These are phyloP conservation scores for Circinella minor DNA, from an alignment of 371 early-diverging fungal genomes.

Conservation along the genomic window DNA sequence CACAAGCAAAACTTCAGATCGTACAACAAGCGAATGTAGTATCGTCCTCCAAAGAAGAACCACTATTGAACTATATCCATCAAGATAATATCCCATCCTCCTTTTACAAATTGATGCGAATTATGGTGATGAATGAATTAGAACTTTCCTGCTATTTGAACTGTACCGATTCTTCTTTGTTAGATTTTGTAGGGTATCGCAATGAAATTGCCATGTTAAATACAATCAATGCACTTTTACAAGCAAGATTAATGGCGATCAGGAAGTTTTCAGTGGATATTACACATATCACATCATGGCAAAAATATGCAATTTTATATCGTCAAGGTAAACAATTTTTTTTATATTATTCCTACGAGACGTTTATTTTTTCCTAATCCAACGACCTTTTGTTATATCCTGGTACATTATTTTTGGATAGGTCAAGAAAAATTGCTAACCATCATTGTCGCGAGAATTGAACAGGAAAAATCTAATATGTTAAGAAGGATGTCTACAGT, in stretches of 20 bases:
- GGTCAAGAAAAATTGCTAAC: constrained; percentile 37
- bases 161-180: constrained; percentile 19
- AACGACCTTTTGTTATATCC: not conserved
- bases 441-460: constrained; percentile 25
- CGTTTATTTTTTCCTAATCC: not conserved
- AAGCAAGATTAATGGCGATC: constrained; percentile 33
- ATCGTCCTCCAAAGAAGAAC: constrained; percentile 35
- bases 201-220: constrained; percentile 61
- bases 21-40: constrained; percentile 40
- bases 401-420: constrained; percentile 12
- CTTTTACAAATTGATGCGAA: constrained; percentile 60
- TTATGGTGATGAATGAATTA: constrained; percentile 62
- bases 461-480: constrained; percentile 24
- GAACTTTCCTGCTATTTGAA: constrained; percentile 40
- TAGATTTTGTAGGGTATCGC: constrained; percentile 52
- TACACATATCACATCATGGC: constrained; percentile 29
- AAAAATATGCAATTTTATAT: constrained; percentile 54
- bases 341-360: no score
- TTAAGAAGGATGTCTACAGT: constrained; percentile 34
- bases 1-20: constrained; percentile 44
- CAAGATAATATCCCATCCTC: constrained; percentile 41
- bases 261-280: constrained; percentile 19
- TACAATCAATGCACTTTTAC: constrained; percentile 36
- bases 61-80: constrained; percentile 51
- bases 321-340: constrained; percentile 40